Evolutionary conservation across 2,329 filamentous ascomycete genomes (phyloP).

Genomic region (Xylaria sp.): DNA sequence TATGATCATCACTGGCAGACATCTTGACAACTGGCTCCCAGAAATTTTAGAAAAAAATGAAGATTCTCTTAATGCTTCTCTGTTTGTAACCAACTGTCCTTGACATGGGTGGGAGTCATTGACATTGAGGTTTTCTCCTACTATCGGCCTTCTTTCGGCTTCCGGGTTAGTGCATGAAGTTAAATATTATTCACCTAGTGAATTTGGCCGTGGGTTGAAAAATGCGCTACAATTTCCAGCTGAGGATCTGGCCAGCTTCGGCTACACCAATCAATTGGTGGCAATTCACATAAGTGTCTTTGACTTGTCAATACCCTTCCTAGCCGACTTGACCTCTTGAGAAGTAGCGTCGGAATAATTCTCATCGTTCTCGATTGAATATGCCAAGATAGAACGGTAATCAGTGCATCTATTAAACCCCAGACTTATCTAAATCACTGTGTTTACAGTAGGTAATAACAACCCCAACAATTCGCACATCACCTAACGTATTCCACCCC

Average conservation of each 20-base stretch:
- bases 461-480: too few relatives aligned
- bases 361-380: not conserved
- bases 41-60: not conserved
- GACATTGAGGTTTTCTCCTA: slow-evolving; percentile 28
- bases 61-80: slow-evolving; percentile 2
- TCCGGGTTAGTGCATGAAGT: slow-evolving; percentile 35
- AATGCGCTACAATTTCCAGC: not conserved
- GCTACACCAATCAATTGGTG: not conserved
- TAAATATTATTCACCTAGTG: slow-evolving; percentile 21
- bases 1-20: slow-evolving; percentile 58
- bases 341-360: not conserved
- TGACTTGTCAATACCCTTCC: not conserved
- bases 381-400: not conserved
- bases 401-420: too few relatives aligned
- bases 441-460: too few relatives aligned
- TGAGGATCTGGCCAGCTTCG: not conserved
- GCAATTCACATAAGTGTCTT: not conserved
- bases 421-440: too few relatives aligned
- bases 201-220: slow-evolving; percentile 9
- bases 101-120: slow-evolving; percentile 14
- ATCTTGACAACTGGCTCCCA: slow-evolving; percentile 24
- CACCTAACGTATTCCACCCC: too few relatives aligned
- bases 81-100: slow-evolving; percentile 29
- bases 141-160: slow-evolving; percentile 36
- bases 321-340: not conserved